Evolutionary conservation across 2,329 filamentous ascomycete species (phyloP).

Genomic region (Apiospora kogelbergensis): DNA sequence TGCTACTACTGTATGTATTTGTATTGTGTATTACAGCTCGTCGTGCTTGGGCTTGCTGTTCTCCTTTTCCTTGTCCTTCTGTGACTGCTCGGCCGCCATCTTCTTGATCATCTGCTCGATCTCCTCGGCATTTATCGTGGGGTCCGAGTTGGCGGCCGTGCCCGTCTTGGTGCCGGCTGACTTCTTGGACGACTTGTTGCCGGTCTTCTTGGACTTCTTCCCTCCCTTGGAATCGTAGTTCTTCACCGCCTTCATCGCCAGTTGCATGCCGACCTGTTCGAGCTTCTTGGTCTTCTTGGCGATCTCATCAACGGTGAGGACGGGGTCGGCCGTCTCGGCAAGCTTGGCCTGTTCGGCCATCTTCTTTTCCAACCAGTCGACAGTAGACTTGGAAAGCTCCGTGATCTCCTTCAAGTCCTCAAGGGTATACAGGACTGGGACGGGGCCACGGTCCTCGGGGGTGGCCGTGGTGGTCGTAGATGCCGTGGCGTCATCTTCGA

Average conservation of each 20-base stretch:
- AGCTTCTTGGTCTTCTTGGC: slow-evolving; percentile 68
- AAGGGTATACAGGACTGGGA: slow-evolving; percentile 67
- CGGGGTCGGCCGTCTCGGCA: slow-evolving; percentile 69
- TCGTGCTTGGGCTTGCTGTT: slow-evolving; percentile 26
- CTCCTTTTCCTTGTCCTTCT: slow-evolving; percentile 22
- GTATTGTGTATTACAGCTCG: slow-evolving; percentile 24
- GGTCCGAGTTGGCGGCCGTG: slow-evolving; percentile 35
- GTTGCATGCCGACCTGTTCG: slow-evolving; percentile 66
- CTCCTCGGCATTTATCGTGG: slow-evolving; percentile 45
- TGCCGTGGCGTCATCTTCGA: slow-evolving; percentile 67
- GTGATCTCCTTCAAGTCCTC: slow-evolving; percentile 70
- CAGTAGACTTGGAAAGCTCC: slow-evolving; percentile 59
- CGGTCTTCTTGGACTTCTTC: slow-evolving; percentile 37
- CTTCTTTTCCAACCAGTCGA: slow-evolving; percentile 75
- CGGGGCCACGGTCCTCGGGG: slow-evolving; percentile 52
- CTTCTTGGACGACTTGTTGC: slow-evolving; percentile 38
- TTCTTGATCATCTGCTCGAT: slow-evolving; percentile 56
- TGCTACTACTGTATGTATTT: slow-evolving; percentile 16
- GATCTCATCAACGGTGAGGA: slow-evolving; percentile 71
- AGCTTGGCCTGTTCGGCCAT: slow-evolving; percentile 71
- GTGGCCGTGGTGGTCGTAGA: slow-evolving; percentile 39
- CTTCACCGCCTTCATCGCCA: slow-evolving; percentile 68
- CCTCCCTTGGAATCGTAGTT: slow-evolving; percentile 50
- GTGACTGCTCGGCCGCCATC: slow-evolving; percentile 32
- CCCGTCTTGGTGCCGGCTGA: slow-evolving; percentile 38